Percentiles rank a stretch among this genome's conserved stretches.
Evolutionary conservation across 2,329 filamentous ascomycete genomes (phyloP).

Genomic region (Monilinia fructigena): DNA sequence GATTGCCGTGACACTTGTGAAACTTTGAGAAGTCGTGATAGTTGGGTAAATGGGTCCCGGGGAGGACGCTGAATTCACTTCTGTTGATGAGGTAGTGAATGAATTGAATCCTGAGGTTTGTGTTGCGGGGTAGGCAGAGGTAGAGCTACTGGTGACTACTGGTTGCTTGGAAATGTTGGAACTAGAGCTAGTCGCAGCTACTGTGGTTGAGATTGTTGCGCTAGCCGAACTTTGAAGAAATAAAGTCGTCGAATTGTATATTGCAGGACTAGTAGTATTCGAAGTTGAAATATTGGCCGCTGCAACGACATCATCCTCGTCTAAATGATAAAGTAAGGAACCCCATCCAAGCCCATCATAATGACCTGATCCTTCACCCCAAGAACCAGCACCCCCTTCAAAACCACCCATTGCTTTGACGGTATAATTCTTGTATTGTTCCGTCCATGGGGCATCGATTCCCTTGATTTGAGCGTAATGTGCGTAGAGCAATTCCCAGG

Average conservation of each 20-base stretch:
- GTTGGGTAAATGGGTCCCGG: no score
- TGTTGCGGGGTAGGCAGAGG: no score
- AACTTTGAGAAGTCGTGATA: no score
- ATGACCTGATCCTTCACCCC: not conserved
- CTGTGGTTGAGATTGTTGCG: not conserved
- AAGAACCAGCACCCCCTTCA: not conserved
- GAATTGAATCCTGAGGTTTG: no score
- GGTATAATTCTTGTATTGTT: slow-evolving; percentile 3
- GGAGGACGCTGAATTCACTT: no score
- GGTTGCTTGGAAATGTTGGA: no score
- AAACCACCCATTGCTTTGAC: not conserved
- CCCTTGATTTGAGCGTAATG: slow-evolving; percentile 4
- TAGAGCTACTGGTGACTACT: no score
- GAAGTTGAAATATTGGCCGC: not conserved
- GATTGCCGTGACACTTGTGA: no score
- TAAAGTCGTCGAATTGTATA: no score
- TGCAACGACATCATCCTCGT: not conserved
- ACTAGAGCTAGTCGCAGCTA: no score
- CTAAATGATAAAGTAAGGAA: not conserved
- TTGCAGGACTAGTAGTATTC: not conserved
- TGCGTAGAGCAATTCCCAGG: not conserved
- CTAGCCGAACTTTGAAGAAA: not conserved
- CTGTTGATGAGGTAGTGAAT: no score
- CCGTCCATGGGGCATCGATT: not conserved
- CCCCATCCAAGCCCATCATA: not conserved